These are phyloP conservation scores for Elsinoe arachidis DNA, from an alignment of 2,329 filamentous ascomycete species.

Conservation along the genomic window DNA sequence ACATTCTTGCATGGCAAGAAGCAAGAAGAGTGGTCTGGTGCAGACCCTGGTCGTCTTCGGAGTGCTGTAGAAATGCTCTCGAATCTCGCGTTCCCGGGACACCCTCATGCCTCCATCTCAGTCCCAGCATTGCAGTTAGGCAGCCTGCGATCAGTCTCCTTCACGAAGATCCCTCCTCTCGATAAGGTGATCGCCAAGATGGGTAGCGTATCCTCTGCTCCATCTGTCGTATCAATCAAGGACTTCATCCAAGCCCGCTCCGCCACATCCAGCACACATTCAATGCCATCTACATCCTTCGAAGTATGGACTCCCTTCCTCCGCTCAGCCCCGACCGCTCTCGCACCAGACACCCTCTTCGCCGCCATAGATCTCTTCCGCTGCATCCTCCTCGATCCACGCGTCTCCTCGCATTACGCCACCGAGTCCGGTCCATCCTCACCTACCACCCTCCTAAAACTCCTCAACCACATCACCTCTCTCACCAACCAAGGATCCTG, in stretches of 20 bases:
- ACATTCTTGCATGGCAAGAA: constrained; percentile 71
- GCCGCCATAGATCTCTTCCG: constrained; percentile 78
- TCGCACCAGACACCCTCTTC: constrained; percentile 63
- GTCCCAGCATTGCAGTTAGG: constrained; percentile 61
- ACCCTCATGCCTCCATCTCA: constrained; percentile 64
- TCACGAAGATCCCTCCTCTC: constrained; percentile 70
- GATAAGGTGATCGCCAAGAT: constrained; percentile 76
- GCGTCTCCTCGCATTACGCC: constrained; percentile 73
- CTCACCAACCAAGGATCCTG: constrained; percentile 50
- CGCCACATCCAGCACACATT: constrained; percentile 49
- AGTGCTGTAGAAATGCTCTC: constrained; percentile 66
- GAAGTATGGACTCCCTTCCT: constrained; percentile 56
- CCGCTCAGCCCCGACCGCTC: constrained; percentile 41
- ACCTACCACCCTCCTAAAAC: constrained; percentile 47
- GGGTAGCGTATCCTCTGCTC: constrained; percentile 50
- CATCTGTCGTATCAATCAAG: constrained; percentile 55
- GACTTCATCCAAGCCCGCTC: constrained; percentile 60
- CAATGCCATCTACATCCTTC: constrained; percentile 57
- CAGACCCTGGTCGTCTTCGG: constrained; percentile 58
- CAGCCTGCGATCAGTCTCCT: constrained; percentile 61
- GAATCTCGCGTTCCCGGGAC: constrained; percentile 64
- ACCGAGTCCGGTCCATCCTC: constrained; percentile 55
- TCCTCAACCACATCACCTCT: constrained; percentile 50
- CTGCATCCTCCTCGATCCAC: constrained; percentile 64
- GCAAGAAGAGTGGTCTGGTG: constrained; percentile 72